These are phyloP conservation scores for thale cress (Arabidopsis thaliana) DNA, from an alignment of 345 rosid species.

Conservation along the genomic window DNA sequence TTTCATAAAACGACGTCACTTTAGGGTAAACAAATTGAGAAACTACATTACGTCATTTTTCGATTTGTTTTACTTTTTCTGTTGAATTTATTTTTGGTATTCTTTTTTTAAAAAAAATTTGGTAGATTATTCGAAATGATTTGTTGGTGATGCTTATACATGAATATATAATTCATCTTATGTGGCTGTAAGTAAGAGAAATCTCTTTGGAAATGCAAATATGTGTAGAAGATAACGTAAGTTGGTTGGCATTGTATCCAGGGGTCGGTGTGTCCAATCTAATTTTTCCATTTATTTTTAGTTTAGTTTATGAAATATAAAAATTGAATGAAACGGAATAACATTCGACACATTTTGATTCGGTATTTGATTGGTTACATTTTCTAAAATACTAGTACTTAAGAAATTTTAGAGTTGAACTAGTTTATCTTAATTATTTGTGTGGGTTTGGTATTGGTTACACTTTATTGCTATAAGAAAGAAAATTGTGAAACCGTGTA, in stretches of 20 bases:
- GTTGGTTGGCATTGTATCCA: slow-evolving; percentile 3
- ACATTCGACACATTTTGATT: no score
- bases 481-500: no score
- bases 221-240: slow-evolving; percentile 1
- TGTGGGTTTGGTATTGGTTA: no score
- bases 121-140: slow-evolving; percentile 23
- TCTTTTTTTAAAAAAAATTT: background rate
- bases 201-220: background rate
- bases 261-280: background rate
- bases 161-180: slow-evolving; percentile 23
- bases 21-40: no score
- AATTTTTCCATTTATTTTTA: background rate
- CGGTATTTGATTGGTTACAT: background rate
- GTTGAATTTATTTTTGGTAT: background rate
- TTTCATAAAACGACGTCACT: no score
- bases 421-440: no score
- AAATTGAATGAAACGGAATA: background rate
- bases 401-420: no score
- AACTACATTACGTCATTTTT: no score
- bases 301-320: background rate
- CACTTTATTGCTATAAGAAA: no score
- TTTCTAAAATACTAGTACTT: background rate
- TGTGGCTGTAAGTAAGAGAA: no score
- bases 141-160: slow-evolving; percentile 23
- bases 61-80: background rate